Evolutionary conservation across 768 basidiomycete genomes (phyloP), one percentile per base, ranked within the genome.

Genomic region (Trametes elegans): DNA sequence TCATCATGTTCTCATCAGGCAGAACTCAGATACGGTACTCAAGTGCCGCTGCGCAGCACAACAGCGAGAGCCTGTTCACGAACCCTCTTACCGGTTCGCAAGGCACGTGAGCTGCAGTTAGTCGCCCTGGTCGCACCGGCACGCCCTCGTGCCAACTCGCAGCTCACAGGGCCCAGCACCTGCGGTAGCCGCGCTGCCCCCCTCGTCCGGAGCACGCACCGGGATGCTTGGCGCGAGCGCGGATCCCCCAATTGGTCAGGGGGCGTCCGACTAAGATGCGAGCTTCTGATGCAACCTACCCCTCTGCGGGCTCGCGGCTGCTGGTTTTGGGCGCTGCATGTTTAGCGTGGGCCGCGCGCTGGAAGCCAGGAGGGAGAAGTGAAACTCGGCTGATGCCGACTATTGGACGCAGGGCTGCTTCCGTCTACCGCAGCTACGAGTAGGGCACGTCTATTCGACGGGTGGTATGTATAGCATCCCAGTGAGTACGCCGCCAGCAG

Each of bases 251-350:
- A 11, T 19, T n/a, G 23, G 24, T 18, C 42, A 27, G 32, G n/a
- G 41, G n/a, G 29, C 21, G 45, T 21, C 21, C 18, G 3, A 7
- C 45, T 46, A 34, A 31, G 42, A 44, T 44, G 34, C 26, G 16
- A 10, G 16, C 34, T 53, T 53, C 51, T 53, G 51, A 53, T 53
- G 51, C 51, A 53, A 53, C 51, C 51, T 53, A 44, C 51, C 51
- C 14, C 23, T 27, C 7, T 11, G 26, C 26, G 26, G 51, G 51
- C 21, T 26, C 32, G 42, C n/a, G 0, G 16, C 8, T 53, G 34
- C 51, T 45, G 10, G n/a, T 16, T 38, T 28, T 23, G 42, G 14
- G n/a, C 11, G 42, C 6, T 9, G 51, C 51, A 27, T 45, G 51
- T 53, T 53, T 35, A 28, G 42, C 42, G 51, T 53, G 51, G 51